phyloP scores from a whole-genome alignment of 139 green algal genomes.

The Micractinium sp. region DNA sequence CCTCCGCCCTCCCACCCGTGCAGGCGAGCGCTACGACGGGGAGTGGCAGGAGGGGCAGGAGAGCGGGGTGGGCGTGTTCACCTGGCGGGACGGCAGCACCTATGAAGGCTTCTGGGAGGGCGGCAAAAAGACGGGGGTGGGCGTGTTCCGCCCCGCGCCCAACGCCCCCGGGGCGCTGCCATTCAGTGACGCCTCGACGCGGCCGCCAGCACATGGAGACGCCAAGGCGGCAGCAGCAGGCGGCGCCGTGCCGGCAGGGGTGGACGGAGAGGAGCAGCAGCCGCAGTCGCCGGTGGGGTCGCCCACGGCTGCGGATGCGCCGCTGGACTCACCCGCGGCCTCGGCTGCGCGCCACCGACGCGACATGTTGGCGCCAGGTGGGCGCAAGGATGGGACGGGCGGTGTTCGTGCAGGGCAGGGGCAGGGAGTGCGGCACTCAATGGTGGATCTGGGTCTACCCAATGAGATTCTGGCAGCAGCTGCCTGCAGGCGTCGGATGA shows the following conservation, averaged over 20 bases:
- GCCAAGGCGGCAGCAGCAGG: not conserved
- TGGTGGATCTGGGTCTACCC: no score
- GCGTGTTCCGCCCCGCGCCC: conserved; percentile 59
- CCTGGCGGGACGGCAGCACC: conserved; percentile 58
- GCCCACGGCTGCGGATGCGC: not conserved
- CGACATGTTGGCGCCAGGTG: not conserved
- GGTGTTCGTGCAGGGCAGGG: no score
- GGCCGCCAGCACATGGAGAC: not conserved
- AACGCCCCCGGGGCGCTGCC: not conserved
- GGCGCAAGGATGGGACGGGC: no score
- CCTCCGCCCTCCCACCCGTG: not conserved
- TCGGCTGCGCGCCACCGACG: not conserved
- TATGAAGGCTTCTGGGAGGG: conserved; percentile 73
- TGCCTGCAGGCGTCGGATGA: no score
- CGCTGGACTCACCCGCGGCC: conserved; percentile 11
- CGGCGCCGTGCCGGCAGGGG: not conserved
- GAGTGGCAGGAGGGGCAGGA: conserved; percentile 73
- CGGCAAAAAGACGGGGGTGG: conserved; percentile 68
- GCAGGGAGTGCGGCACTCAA: no score
- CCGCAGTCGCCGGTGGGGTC: not conserved
- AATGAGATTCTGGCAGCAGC: no score
- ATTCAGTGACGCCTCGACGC: not conserved
- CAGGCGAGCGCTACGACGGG: conserved; percentile 73
- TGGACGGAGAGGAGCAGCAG: not conserved
- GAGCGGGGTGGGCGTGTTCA: conserved; percentile 68